Conservation (phyloP, 352 stramenopile genomes). For the Pythium guiyangense region DNA sequence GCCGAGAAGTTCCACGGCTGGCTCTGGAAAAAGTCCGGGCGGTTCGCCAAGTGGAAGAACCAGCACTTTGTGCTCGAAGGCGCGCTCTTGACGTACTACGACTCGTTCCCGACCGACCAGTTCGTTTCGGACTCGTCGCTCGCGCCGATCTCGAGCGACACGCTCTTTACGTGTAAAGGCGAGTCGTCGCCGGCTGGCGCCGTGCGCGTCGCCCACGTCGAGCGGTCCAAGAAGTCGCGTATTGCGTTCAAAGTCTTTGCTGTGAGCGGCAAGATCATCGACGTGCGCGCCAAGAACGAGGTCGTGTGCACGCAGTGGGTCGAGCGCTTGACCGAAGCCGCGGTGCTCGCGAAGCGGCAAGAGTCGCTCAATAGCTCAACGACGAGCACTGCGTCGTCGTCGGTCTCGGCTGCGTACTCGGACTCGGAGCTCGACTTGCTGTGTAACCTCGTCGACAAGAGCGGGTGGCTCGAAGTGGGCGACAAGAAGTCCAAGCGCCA, state of each 20-base stretch:
- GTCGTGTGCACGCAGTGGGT: constrained; percentile 70
- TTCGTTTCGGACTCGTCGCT: constrained; percentile 61
- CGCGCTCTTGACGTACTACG: constrained; percentile 75
- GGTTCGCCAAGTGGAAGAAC: constrained; percentile 80
- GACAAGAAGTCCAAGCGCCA: constrained; percentile 73
- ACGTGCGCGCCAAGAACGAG: constrained; percentile 78
- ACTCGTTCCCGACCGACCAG: constrained; percentile 77
- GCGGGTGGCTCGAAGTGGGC: constrained; percentile 69
- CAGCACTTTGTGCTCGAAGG: constrained; percentile 83
- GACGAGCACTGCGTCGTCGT: constrained; percentile 67
- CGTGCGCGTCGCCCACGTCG: constrained; percentile 72
- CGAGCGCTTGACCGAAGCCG: constrained; percentile 62
- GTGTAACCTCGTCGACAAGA: constrained; percentile 77
- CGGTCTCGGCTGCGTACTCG: constrained; percentile 54
- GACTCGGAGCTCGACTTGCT: constrained; percentile 68
- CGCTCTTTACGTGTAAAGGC: constrained; percentile 66
- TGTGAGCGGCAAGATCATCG: constrained; percentile 80
- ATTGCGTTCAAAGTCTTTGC: constrained; percentile 84
- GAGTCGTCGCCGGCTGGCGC: constrained; percentile 63
- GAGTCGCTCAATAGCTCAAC: constrained; percentile 71
- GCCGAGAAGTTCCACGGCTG: constrained; percentile 78
- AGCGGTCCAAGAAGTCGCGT: constrained; percentile 66
- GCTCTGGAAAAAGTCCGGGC: constrained; percentile 80
- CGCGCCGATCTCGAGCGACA: constrained; percentile 53
- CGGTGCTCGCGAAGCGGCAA: constrained; percentile 65